Percentiles rank a stretch among this genome's conserved stretches.
Evolutionary conservation across 257 asterid genomes (phyloP).

Genomic region (Verbascum thapsus): DNA sequence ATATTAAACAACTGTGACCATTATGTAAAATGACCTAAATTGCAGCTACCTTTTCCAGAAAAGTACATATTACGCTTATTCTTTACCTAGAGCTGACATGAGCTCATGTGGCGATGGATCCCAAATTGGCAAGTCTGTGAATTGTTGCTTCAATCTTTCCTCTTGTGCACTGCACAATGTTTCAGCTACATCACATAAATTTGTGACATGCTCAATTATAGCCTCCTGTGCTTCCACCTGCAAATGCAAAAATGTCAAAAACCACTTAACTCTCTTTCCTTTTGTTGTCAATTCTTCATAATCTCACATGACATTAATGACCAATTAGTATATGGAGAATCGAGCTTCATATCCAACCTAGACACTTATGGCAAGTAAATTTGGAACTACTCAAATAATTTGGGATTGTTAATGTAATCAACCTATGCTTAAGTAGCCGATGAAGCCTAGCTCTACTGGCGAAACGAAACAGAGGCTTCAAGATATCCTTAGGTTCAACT

Average conservation of each 20-base stretch:
- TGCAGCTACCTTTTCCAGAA: conserved; percentile 30
- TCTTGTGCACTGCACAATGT: conserved; percentile 56
- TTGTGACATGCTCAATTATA: conserved; percentile 43
- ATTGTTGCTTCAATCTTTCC: conserved; percentile 48
- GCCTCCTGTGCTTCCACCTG: conserved; percentile 76
- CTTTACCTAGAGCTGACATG: conserved; percentile 52
- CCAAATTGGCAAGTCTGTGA: conserved; percentile 72
- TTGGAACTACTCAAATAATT: conserved; percentile 24
- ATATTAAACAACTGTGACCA: conserved; percentile 32
- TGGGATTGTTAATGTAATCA: background rate
- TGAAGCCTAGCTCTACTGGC: no score
- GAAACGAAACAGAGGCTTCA: no score
- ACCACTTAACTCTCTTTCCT: background rate
- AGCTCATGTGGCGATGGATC: conserved; percentile 55
- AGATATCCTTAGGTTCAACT: no score
- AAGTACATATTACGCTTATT: conserved; percentile 26
- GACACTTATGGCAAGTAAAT: conserved; percentile 9
- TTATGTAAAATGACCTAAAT: conserved; percentile 29
- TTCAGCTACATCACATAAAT: conserved; percentile 62
- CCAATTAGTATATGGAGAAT: no score
- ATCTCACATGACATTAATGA: background rate
- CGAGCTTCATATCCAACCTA: no score
- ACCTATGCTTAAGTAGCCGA: conserved; percentile 4
- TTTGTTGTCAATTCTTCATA: background rate
- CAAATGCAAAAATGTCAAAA: conserved; percentile 11